phyloP scores from a whole-genome alignment of 2,329 filamentous ascomycete genomes.

The Aspergillus quadrilineatus region DNA sequence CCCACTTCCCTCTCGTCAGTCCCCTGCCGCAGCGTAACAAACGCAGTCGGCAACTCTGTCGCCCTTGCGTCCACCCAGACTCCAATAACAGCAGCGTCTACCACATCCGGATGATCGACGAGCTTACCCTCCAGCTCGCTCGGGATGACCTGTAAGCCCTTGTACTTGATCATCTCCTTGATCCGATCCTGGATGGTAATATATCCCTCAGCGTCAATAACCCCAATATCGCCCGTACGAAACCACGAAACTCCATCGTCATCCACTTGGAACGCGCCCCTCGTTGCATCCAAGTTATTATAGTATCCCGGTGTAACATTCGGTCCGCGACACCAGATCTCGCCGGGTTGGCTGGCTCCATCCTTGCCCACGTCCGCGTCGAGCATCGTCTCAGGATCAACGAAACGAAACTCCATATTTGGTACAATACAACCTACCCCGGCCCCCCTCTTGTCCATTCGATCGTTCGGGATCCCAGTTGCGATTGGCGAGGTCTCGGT shows the following conservation, averaged over 20 bases:
- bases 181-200: conserved; percentile 19
- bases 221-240: conserved; percentile 19
- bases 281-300: conserved; percentile 17
- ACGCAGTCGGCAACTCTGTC: conserved; percentile 6
- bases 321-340: conserved; percentile 17
- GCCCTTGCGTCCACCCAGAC: conserved; percentile 25
- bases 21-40: neutral
- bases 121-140: conserved; percentile 41
- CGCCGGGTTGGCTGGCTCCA: conserved; percentile 10
- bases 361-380: neutral
- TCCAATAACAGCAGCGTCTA: conserved; percentile 42
- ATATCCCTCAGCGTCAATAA: conserved; percentile 17
- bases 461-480: conserved; percentile 1
- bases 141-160: conserved; percentile 37
- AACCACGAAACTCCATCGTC: conserved; percentile 14
- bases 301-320: conserved; percentile 20
- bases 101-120: conserved; percentile 35
- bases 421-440: neutral
- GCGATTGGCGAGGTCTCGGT: conserved; percentile 8
- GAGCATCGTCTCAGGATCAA: conserved; percentile 1
- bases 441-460: neutral
- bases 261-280: conserved; percentile 8
- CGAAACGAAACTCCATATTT: conserved; percentile 3
- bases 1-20: neutral
- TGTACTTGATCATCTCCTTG: conserved; percentile 9